These are phyloP conservation scores for Ceratobasidium sp. DNA, from an alignment of 1,284 basidiomycete genomes.

Conservation along the genomic window DNA sequence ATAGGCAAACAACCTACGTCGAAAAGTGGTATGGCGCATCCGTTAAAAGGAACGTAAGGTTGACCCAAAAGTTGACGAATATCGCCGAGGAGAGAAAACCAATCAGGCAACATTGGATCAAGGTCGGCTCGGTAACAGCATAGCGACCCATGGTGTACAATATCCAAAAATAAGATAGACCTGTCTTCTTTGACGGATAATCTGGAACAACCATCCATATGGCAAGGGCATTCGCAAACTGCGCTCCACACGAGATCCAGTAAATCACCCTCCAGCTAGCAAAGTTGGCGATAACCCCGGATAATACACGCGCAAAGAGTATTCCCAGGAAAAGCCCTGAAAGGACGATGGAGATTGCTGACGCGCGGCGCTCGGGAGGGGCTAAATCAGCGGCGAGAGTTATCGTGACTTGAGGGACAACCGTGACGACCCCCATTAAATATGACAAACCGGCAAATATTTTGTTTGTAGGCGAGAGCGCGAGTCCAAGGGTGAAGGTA, in stretches of 20 bases:
- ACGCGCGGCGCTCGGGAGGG: slow-evolving; percentile 67
- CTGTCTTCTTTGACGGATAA: slow-evolving; percentile 68
- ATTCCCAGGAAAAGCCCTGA: slow-evolving; percentile 78
- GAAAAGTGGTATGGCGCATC: slow-evolving; percentile 72
- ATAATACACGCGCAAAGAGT: slow-evolving; percentile 72
- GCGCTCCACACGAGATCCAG: slow-evolving; percentile 71
- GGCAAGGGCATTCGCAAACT: slow-evolving; percentile 62
- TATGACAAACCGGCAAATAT: slow-evolving; percentile 69
- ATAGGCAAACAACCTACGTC: slow-evolving; percentile 59
- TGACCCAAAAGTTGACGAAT: slow-evolving; percentile 75
- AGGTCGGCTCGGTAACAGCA: slow-evolving; percentile 71
- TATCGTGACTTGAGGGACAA: slow-evolving; percentile 62
- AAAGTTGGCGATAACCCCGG: slow-evolving; percentile 73
- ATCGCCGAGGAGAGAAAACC: slow-evolving; percentile 67
- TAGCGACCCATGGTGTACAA: slow-evolving; percentile 75
- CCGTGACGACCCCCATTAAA: slow-evolving; percentile 66
- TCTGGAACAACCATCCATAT: slow-evolving; percentile 72
- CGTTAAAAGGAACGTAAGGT: slow-evolving; percentile 75
- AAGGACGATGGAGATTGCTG: slow-evolving; percentile 72
- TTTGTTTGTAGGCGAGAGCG: slow-evolving; percentile 61
- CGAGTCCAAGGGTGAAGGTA: slow-evolving; percentile 66
- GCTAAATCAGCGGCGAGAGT: slow-evolving; percentile 75
- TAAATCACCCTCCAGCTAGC: slow-evolving; percentile 72
- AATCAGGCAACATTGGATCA: slow-evolving; percentile 72
- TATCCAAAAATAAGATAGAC: slow-evolving; percentile 69